Evolutionary conservation across 2,329 filamentous ascomycete genomes (phyloP), one percentile per base, ranked within the genome.

Genomic region (Fusarium pseudograminearum): DNA sequence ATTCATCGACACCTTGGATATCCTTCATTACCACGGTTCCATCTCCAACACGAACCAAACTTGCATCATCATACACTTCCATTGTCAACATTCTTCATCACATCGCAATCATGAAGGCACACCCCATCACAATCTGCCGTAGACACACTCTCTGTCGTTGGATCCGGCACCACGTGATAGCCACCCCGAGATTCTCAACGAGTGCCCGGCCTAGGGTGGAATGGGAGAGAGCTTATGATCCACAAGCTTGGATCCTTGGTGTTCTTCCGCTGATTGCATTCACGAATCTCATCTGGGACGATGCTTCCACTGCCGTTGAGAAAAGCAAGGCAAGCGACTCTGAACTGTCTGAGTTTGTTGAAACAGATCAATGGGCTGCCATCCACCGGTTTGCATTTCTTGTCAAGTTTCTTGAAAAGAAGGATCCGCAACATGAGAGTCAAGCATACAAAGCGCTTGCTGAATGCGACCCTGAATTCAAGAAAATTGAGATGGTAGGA

Each of bases 151-250:
- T 45, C 16, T 45, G 42, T 30, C 42, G 42, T 9, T 45, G 42
- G 42, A 30, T 45, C 3, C 18, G 42, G 0, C 16, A 18, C 7
- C 11, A 7, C 9, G 22, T 15, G 4, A 11, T 22, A 16, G 12
- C 40, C 26, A 4, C 28, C 7, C 24, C 26, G 0, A 7, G 11
- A n/a, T 0, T 15, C 4, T n/a, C 42, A 0, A n/a, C 8, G 0
- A 28, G 4, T n/a, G 8, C 24, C 4, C 18, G 10, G 2, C 9
- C 4, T 1, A n/a, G 11, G 20, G 9, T 11, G 0, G 42, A 30
- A 45, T 7, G 16, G 11, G 18, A n/a, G 3, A 3, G 5, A 28
- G 10, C 3, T 4, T 4, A 45, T 2, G 7, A 45, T 14, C 16
- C 24, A n/a, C 42, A 45, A 20, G 42, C 26, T 16, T 50, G 47